These are phyloP conservation scores for Arachis hypogaea DNA, from an alignment of 306 rosid genomes.

Conservation along the genomic window DNA sequence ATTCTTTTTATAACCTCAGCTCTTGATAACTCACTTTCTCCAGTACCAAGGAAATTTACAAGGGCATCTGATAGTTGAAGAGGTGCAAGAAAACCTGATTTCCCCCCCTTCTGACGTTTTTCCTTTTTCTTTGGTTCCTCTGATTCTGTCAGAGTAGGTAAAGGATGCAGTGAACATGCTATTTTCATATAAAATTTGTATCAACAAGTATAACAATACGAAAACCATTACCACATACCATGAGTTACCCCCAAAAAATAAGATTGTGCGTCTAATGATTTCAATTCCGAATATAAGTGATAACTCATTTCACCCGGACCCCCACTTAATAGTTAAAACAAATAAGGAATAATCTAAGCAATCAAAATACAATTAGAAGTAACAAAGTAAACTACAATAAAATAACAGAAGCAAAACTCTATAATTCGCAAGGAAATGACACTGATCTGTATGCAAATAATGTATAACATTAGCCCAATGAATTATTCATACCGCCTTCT, in stretches of 20 bases:
- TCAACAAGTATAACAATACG: neutral
- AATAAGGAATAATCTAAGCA: constrained; percentile 10
- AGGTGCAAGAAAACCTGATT: constrained; percentile 78
- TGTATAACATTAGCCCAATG: constrained; percentile 19
- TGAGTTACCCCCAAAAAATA: neutral
- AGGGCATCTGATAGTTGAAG: constrained; percentile 78
- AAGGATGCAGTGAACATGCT: constrained; percentile 8
- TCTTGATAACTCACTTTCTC: constrained; percentile 68
- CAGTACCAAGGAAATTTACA: constrained; percentile 68
- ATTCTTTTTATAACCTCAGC: constrained; percentile 67
- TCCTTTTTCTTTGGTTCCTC: constrained; percentile 58
- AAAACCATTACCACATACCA: constrained; percentile 23
- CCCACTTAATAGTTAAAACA: neutral
- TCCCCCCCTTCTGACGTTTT: constrained; percentile 72
- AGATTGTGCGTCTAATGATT: constrained; percentile 5
- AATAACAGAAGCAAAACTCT: constrained; percentile 4
- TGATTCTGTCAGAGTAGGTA: constrained; percentile 44
- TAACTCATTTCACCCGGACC: too few relatives aligned
- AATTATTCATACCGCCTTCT: constrained; percentile 56
- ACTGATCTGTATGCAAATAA: constrained; percentile 24
- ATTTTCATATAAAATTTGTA: constrained; percentile 22
- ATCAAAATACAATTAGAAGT: constrained; percentile 7
- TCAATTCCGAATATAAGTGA: neutral
- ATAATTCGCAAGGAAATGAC: constrained; percentile 21
- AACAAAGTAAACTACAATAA: constrained; percentile 12